Evolutionary conservation across 345 rosid genomes (phyloP), one percentile per base, ranked within the genome.

Genomic region (Lumnitzera racemosa): DNA sequence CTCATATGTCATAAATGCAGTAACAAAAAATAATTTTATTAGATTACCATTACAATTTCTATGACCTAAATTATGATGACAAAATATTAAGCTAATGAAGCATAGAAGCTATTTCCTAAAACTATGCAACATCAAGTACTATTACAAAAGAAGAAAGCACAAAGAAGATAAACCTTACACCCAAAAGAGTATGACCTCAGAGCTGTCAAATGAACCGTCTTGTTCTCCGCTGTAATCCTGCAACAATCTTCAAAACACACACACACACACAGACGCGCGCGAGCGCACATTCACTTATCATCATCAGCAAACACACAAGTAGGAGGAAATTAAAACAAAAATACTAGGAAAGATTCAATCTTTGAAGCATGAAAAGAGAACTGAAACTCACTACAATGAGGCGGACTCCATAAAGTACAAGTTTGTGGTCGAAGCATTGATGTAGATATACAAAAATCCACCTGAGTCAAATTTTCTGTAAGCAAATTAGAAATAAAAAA

Each of bases 81-180:
- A 36, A 9, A 36, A 36, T 36, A 5, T 36, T 5, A 36, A 36
- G 43, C 9, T 5, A 50, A 52, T 17, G 20, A 15, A 15, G 20
- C 24, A 16, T 13, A 4, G 13, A 52, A 16, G 25, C 25, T 20
- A 20, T 20, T 52, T 52, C 25, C 56, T 58, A 6, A 24, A 58
- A 66, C 51, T 24, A 72, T 51, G 61, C 46, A 55, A 67, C 53
- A 12, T 31, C 36, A 11, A 27, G 54, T 54, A 13, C 53, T 58
- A 57, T 50, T n/a, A 17, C 46, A 11, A 10, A 8, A 62, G 14
- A 23, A 57, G 14, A 25, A 13, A 48, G 49, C 23, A 64, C 49
- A 58, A 17, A 31, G 58, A 51, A 67, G 13, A 57, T 29, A 49
- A 50, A 80, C 89, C 83, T 80, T 74, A 66, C 66, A 73, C 66